Evolutionary conservation across 2,329 filamentous ascomycete species (phyloP).

Genomic region (Exophiala mesophila): DNA sequence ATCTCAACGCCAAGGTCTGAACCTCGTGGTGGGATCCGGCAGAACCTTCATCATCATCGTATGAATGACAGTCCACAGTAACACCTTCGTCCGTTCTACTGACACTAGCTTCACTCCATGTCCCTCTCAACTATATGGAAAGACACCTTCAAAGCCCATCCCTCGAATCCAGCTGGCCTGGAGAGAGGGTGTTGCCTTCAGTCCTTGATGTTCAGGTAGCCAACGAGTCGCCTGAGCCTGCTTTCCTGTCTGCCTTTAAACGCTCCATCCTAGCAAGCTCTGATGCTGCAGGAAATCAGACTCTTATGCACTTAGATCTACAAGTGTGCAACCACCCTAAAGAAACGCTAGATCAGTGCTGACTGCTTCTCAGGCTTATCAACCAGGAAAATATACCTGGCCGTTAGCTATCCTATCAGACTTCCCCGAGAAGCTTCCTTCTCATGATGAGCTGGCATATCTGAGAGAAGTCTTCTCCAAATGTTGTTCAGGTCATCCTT

Average conservation of each 20-base stretch:
- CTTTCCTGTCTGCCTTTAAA: not conserved
- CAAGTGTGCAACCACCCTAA: no score
- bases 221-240: constrained; percentile 1
- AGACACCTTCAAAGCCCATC: no score
- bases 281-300: not conserved
- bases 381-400: constrained; percentile 1
- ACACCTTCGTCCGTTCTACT: no score
- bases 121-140: no score
- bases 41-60: no score
- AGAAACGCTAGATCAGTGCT: no score
- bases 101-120: no score
- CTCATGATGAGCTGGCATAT: not conserved
- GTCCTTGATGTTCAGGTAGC: not conserved
- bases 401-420: constrained; percentile 3
- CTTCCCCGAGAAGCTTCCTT: constrained; percentile 6
- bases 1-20: no score
- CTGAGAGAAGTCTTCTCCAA: constrained; percentile 2
- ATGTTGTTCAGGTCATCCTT: not conserved
- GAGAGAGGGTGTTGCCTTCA: constrained; percentile 1
- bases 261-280: not conserved
- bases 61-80: no score
- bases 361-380: not conserved
- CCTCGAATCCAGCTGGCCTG: not conserved
- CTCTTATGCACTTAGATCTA: not conserved
- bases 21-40: no score